These are phyloP conservation scores for Sanghuangporus baumii DNA, from an alignment of 1,284 basidiomycete species.

Conservation along the genomic window DNA sequence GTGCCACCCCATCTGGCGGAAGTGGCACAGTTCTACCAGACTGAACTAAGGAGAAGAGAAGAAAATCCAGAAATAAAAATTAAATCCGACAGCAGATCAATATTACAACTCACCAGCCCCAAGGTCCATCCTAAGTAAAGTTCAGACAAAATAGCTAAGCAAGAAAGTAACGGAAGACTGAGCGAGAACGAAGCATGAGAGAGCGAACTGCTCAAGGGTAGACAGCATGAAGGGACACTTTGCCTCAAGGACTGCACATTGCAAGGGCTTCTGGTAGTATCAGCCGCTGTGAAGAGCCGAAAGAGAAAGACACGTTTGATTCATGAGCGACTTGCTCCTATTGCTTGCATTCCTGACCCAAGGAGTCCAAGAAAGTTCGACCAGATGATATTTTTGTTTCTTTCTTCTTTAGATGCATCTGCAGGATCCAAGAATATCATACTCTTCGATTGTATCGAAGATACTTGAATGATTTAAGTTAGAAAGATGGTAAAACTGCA, in stretches of 20 bases:
- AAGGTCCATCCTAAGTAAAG: background rate
- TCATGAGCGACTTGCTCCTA: background rate
- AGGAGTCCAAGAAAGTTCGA: background rate
- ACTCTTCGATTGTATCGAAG: too few species aligned
- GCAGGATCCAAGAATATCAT: background rate
- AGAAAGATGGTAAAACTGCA: too few species aligned
- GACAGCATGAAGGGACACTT: background rate
- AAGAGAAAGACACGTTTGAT: background rate
- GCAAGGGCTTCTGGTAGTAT: background rate
- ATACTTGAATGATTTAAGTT: too few species aligned
- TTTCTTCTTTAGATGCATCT: background rate
- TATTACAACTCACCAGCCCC: background rate
- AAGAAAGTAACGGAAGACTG: background rate
- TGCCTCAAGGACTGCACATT: conserved; percentile 5
- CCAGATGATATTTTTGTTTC: background rate
- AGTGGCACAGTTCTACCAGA: background rate
- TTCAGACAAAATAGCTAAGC: background rate
- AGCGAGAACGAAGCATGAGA: background rate
- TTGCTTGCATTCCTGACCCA: too few species aligned
- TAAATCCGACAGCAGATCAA: background rate
- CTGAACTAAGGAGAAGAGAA: background rate
- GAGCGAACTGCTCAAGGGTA: background rate
- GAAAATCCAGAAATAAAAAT: background rate
- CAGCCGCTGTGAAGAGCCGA: background rate
- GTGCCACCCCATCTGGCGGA: background rate